Evolutionary conservation across 352 stramenopile species (phyloP).

Genomic region (Pythium apleroticum): DNA sequence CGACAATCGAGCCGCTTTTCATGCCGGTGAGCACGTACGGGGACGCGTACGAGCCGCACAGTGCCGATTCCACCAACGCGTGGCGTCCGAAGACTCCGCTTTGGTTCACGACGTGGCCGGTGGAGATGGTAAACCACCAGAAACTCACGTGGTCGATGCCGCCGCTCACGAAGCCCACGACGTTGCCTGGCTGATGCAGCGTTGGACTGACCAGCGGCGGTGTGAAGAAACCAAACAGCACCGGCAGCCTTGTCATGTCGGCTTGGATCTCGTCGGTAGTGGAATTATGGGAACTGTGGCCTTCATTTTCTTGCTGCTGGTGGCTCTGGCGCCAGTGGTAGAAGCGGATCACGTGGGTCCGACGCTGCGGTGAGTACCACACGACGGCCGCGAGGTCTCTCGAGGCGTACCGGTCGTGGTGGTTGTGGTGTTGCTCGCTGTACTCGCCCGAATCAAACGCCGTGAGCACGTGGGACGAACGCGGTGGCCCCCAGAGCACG

Average conservation of each 20-base stretch:
- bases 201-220: conserved; percentile 1
- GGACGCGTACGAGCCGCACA: conserved; percentile 40
- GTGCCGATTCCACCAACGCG: conserved; percentile 47
- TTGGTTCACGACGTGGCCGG: conserved; percentile 47
- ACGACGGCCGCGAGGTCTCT: conserved; percentile 49
- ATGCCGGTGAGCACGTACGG: conserved; percentile 61
- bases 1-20: conserved; percentile 42
- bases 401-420: background rate
- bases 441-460: conserved; percentile 24
- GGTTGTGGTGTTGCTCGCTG: conserved; percentile 8
- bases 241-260: conserved; percentile 52
- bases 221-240: conserved; percentile 59
- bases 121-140: conserved; percentile 52
- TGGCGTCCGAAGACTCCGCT: conserved; percentile 67
- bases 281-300: conserved; percentile 12
- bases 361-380: conserved; percentile 32
- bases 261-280: conserved; percentile 21
- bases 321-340: conserved; percentile 36
- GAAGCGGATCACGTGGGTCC: conserved; percentile 31
- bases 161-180: conserved; percentile 53
- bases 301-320: background rate
- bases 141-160: conserved; percentile 72
- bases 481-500: conserved; percentile 12
- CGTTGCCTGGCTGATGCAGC: background rate
- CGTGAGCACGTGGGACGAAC: conserved; percentile 22